Evolutionary conservation across 352 stramenopile species (phyloP).

Genomic region (Pythium rhizo-oryzae): DNA sequence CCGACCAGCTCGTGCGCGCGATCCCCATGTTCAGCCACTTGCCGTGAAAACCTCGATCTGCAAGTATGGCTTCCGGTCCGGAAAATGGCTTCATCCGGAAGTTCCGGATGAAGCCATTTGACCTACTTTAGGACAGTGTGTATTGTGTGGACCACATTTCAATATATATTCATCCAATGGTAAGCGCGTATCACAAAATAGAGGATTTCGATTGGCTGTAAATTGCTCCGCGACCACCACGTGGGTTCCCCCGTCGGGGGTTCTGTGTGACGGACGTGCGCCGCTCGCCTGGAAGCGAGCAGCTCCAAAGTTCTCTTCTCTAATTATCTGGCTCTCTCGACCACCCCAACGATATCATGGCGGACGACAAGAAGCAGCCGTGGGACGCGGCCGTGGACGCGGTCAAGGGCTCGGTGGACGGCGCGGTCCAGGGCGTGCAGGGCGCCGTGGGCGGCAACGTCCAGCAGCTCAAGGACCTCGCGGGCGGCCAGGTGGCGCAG

Average conservation of each 20-base stretch:
- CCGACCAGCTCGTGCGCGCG: slow-evolving; percentile 21
- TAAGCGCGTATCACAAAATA: neutral
- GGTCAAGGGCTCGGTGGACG: slow-evolving; percentile 55
- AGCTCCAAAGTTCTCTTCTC: neutral
- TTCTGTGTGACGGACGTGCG: slow-evolving; percentile 27
- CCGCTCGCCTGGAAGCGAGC: slow-evolving; percentile 6
- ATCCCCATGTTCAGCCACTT: slow-evolving; percentile 25
- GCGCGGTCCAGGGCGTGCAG: slow-evolving; percentile 41
- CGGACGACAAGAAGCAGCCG: slow-evolving; percentile 55
- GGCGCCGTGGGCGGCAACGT: slow-evolving; percentile 56
- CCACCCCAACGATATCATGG: slow-evolving; percentile 2
- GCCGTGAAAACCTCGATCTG: no score
- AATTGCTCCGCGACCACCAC: neutral
- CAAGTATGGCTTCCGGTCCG: no score
- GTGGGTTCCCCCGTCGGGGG: neutral
- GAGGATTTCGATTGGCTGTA: slow-evolving; percentile 20
- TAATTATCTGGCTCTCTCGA: slow-evolving; percentile 1
- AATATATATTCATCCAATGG: slow-evolving; percentile 10
- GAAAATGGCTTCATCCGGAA: no score
- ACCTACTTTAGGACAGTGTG: no score
- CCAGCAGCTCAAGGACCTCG: slow-evolving; percentile 47
- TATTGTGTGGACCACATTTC: no score
- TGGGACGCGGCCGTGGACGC: slow-evolving; percentile 51
- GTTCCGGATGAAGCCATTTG: no score
- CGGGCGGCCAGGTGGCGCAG: slow-evolving; percentile 46